phyloP scores from a whole-genome alignment of 345 rosid species.

The Murraya koenigii region DNA sequence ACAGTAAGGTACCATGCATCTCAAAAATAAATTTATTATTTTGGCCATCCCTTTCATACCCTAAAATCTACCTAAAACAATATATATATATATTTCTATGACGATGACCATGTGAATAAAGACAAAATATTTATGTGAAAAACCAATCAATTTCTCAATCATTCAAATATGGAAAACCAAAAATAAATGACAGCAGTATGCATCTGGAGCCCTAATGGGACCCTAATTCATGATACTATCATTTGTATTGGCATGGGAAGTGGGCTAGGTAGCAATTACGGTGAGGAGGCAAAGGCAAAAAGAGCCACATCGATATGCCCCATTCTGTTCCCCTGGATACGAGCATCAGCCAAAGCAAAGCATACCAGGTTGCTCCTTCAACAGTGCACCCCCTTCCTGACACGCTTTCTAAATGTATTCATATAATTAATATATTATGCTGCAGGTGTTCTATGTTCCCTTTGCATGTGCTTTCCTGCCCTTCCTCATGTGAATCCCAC shows the following conservation, averaged over 20 bases:
- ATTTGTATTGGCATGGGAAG: conserved; percentile 34
- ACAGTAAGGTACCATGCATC: no score
- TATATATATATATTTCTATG: no score
- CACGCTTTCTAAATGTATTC: background rate
- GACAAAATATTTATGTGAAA: no score
- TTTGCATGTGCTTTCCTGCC: conserved; percentile 48
- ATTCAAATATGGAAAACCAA: conserved; percentile 19
- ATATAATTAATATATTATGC: background rate
- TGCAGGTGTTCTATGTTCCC: conserved; percentile 63
- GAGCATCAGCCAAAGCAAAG: conserved; percentile 24
- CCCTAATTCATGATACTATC: conserved; percentile 21
- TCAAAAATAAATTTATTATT: no score
- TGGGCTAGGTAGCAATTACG: conserved; percentile 20
- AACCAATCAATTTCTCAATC: conserved; percentile 4
- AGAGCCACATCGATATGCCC: conserved; percentile 42
- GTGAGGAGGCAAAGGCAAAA: conserved; percentile 23
- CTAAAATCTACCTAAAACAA: no score
- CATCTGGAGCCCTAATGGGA: conserved; percentile 21
- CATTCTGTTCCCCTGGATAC: conserved; percentile 32
- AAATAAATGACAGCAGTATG: conserved; percentile 25
- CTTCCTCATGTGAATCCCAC: conserved; percentile 58
- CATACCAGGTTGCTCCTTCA: conserved; percentile 31
- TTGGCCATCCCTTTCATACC: no score
- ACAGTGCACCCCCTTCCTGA: background rate
- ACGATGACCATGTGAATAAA: no score